Percentiles rank a stretch among this genome's conserved stretches.
Evolutionary conservation across 371 early-diverging fungal genomes (phyloP).

Genomic region (Syncephalastrum sp.): DNA sequence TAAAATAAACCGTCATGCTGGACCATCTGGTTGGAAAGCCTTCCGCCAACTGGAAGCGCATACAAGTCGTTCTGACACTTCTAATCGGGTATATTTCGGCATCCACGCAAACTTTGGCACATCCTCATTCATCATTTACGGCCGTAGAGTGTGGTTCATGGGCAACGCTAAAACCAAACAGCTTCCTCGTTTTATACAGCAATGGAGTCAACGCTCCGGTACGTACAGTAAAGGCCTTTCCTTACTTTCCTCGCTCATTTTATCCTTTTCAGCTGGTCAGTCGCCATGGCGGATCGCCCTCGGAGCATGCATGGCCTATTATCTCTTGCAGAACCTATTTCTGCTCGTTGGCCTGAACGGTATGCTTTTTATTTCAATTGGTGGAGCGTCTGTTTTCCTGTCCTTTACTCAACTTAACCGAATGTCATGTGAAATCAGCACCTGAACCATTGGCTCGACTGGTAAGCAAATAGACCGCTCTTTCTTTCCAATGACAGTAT

Average conservation of each 20-base stretch:
- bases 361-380: conserved; percentile 21
- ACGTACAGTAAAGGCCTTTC: conserved; percentile 6
- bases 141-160: conserved; percentile 39
- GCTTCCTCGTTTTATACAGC: conserved; percentile 25
- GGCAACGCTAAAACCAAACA: conserved; percentile 28
- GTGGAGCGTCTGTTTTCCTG: background rate
- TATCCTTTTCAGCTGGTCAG: conserved; percentile 37
- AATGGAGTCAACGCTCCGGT: conserved; percentile 28
- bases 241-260: conserved; percentile 9
- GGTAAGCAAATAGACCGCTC: conserved; percentile 26
- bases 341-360: conserved; percentile 60
- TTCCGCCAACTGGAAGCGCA: conserved; percentile 85
- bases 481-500: conserved; percentile 1
- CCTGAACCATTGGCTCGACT: conserved; percentile 69
- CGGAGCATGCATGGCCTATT: conserved; percentile 66
- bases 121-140: background rate
- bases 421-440: conserved; percentile 31
- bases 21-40: conserved; percentile 93
- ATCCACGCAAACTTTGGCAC: conserved; percentile 2
- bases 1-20: conserved; percentile 55
- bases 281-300: conserved; percentile 81
- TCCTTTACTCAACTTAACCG: background rate
- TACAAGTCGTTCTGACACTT: conserved; percentile 69
- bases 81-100: conserved; percentile 51
- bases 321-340: conserved; percentile 59